Evolutionary conservation across 768 basidiomycete genomes (phyloP).

Genomic region (Dentipellis sp.): DNA sequence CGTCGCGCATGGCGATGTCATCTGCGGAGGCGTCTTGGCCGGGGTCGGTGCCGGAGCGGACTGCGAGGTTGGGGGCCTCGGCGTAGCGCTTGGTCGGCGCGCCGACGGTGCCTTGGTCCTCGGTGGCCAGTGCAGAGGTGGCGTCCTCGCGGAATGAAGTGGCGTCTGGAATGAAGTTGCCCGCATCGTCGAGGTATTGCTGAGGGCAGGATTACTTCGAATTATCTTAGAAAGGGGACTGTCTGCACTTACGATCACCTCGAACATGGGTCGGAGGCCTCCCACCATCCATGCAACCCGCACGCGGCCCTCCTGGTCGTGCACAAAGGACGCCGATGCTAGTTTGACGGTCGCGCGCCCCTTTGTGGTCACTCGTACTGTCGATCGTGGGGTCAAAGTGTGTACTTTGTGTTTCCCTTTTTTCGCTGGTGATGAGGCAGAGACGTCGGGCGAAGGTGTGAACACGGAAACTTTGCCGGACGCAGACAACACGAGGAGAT

Average conservation of each 20-base stretch:
- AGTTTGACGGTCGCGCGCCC: slow-evolving; percentile 28
- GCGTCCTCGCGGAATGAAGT: slow-evolving; percentile 30
- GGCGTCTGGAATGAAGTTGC: slow-evolving; percentile 43
- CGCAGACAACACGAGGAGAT: slow-evolving; percentile 45
- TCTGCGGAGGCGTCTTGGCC: slow-evolving; percentile 48
- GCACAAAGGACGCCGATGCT: slow-evolving; percentile 37
- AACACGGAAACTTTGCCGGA: slow-evolving; percentile 53
- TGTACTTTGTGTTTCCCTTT: slow-evolving; percentile 36
- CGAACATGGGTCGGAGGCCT: slow-evolving; percentile 51
- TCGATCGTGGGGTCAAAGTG: slow-evolving; percentile 45
- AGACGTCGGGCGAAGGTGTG: slow-evolving; percentile 39
- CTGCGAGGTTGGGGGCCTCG: slow-evolving; percentile 50
- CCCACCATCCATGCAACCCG: slow-evolving; percentile 45
- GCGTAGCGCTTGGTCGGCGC: slow-evolving; percentile 55
- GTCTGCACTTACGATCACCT: slow-evolving; percentile 41
- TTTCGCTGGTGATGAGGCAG: slow-evolving; percentile 28
- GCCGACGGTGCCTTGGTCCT: slow-evolving; percentile 23
- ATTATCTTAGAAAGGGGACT: background rate
- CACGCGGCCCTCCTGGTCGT: slow-evolving; percentile 32
- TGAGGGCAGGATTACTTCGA: slow-evolving; percentile 17
- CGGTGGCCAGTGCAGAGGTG: slow-evolving; percentile 16
- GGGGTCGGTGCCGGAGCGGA: slow-evolving; percentile 57
- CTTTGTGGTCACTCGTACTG: slow-evolving; percentile 32
- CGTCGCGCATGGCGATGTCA: slow-evolving; percentile 36
- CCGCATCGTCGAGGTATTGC: slow-evolving; percentile 46